Evolutionary conservation across 2,329 filamentous ascomycete genomes (phyloP).

Genomic region (Phaeoacremonium minimum): DNA sequence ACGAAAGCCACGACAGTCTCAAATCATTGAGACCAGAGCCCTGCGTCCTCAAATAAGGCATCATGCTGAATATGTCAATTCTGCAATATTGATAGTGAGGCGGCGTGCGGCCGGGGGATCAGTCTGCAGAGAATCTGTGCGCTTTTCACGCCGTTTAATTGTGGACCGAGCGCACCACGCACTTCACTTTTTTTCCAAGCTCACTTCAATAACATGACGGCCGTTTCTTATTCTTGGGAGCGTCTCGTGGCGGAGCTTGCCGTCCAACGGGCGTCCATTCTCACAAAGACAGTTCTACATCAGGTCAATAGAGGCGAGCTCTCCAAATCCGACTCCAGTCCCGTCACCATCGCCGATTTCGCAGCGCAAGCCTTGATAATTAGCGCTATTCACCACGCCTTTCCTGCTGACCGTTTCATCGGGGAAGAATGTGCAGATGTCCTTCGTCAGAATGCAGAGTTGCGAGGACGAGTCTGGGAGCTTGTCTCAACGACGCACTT

Average conservation of each 20-base stretch:
- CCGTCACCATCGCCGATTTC: slow-evolving; percentile 57
- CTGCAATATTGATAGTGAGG: too few relatives aligned
- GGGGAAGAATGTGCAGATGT: slow-evolving; percentile 52
- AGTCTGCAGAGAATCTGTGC: too few relatives aligned
- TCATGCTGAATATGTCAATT: too few relatives aligned
- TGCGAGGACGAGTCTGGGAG: slow-evolving; percentile 43
- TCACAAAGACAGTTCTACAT: slow-evolving; percentile 42
- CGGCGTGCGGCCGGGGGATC: too few relatives aligned
- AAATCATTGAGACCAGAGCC: too few relatives aligned
- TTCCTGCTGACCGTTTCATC: slow-evolving; percentile 47
- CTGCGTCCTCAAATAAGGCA: too few relatives aligned
- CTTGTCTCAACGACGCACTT: neutral
- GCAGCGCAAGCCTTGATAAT: slow-evolving; percentile 53
- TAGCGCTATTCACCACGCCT: slow-evolving; percentile 41
- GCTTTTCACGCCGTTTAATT: too few relatives aligned
- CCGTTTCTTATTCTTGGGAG: slow-evolving; percentile 65
- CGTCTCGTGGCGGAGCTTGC: slow-evolving; percentile 76
- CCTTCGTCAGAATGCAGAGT: slow-evolving; percentile 33
- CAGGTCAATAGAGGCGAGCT: slow-evolving; percentile 30
- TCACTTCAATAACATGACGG: too few relatives aligned
- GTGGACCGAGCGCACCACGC: too few relatives aligned
- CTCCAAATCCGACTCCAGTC: slow-evolving; percentile 50
- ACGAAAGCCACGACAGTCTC: too few relatives aligned
- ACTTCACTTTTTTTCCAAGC: too few relatives aligned
- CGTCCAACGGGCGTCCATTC: slow-evolving; percentile 65